Conservation (phyloP, 1,139 yeast genomes). For the Yarrowia galli region DNA sequence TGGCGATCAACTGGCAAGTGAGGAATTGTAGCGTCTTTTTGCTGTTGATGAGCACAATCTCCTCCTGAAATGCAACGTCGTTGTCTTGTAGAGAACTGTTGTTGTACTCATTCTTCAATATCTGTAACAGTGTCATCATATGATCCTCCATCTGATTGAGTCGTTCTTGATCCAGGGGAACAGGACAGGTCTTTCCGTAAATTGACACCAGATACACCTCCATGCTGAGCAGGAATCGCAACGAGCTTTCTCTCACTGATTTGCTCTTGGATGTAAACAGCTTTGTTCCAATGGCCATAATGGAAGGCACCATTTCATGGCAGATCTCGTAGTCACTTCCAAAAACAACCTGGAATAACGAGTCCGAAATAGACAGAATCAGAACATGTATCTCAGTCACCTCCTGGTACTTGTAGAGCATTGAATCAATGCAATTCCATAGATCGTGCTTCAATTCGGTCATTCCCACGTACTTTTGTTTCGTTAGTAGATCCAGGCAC, state of each 20-base stretch:
- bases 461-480: neutral
- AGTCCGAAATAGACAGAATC: neutral
- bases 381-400: conserved; percentile 6
- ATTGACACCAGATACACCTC: conserved; percentile 8
- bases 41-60: conserved; percentile 1
- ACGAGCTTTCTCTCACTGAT: neutral
- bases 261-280: neutral
- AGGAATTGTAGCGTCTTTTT: neutral
- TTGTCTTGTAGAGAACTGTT: conserved; percentile 9
- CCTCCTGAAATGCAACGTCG: conserved; percentile 6
- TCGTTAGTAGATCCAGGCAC: conserved; percentile 9
- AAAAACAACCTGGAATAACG: neutral
- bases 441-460: conserved; percentile 5
- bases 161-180: neutral
- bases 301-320: conserved; percentile 21
- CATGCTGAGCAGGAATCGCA: neutral
- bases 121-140: neutral
- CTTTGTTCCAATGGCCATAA: neutral
- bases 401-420: conserved; percentile 16
- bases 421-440: conserved; percentile 20
- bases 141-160: neutral
- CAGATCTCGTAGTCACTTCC: conserved; percentile 24
- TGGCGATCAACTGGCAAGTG: conserved; percentile 1
- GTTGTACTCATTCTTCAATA: conserved; percentile 6
- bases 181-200: neutral